Base-by-base conservation (phyloP, 2,329 filamentous ascomycete genomes). In the Dactylonectria estremocensis region DNA sequence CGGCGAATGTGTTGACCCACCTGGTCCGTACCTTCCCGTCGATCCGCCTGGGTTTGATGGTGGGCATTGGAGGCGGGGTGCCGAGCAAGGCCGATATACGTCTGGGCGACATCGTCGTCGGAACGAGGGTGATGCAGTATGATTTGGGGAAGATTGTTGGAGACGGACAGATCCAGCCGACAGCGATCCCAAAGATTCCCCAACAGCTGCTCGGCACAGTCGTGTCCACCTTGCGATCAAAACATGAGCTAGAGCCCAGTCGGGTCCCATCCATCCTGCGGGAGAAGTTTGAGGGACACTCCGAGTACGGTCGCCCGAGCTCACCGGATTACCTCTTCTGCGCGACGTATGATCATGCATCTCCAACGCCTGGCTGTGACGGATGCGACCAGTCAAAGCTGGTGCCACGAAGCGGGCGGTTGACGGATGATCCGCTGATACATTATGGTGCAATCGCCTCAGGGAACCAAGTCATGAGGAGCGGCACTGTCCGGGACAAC, bases 1-100 rank as follows among this genome's bases (percentile, higher is more conserved):
- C 77, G 0, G 69, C 76, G 0, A 72, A 40, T 0, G 76, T 77
- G 0, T n/a, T 68, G 83, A 69, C n/a, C 0, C 13, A 69, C 1
- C 2, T 73, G 2, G n/a, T 3, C 2, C 8, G 68, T 8, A 86
- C 92, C 40, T 90, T 83, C 64, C 87, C 43, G 0, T 49, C 37
- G 0, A 61, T 74, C 0, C n/a, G 48, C 0, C 1, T 67, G 1
- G 60, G 70, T 0, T 50, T 79, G 5, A 69, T 78, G 54, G 77
- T 78, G 0, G 77, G 77, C 0, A 76, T 78, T 2, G 74, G 72
- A 0, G 76, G 77, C 5, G 61, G 61, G 9, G 69, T 33, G 0
- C 70, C 70, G 0, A 59, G 33, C 5, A 64, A 24, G 10, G 57
- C 45, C 6, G 77, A 78, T 9, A 57, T 79, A 4, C 62, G 74